Conservation (phyloP, 1,284 basidiomycete genomes). For the Boletus semigastroideus region DNA sequence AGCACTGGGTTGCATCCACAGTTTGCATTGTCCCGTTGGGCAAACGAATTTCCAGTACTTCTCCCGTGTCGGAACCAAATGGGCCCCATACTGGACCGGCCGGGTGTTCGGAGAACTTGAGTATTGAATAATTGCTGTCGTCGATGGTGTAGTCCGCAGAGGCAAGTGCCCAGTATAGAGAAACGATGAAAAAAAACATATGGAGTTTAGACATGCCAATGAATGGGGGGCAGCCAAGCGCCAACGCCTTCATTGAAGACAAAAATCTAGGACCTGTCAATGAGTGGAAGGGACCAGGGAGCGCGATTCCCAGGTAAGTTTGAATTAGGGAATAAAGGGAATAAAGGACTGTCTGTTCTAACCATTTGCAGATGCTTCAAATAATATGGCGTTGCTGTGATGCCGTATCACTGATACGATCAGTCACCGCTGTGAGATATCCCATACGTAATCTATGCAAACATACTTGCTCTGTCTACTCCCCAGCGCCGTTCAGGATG, state of each 20-base stretch:
- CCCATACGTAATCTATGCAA: neutral
- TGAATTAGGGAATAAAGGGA: neutral
- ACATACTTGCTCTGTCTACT: neutral
- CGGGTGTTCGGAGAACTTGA: conserved; percentile 29
- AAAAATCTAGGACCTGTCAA: neutral
- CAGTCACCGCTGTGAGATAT: neutral
- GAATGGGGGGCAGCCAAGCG: neutral
- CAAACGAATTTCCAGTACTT: conserved; percentile 19
- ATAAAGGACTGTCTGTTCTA: neutral
- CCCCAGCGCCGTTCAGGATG: no score
- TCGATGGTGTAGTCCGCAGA: conserved; percentile 28
- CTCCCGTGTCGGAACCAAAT: conserved; percentile 25
- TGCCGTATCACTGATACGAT: conserved; percentile 3
- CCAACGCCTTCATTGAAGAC: neutral
- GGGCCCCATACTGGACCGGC: conserved; percentile 27
- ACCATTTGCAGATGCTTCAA: neutral
- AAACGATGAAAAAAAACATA: neutral
- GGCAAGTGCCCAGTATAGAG: conserved; percentile 3
- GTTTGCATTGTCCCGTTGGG: conserved; percentile 26
- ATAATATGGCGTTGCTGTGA: neutral
- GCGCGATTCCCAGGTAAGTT: neutral
- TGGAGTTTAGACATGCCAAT: conserved; percentile 8
- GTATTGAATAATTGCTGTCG: conserved; percentile 23
- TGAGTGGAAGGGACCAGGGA: conserved; percentile 5
- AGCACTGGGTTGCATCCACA: conserved; percentile 24